Evolutionary conservation across 2,329 filamentous ascomycete genomes (phyloP), one percentile per base, ranked within the genome.

Genomic region (Colletotrichum godetiae): DNA sequence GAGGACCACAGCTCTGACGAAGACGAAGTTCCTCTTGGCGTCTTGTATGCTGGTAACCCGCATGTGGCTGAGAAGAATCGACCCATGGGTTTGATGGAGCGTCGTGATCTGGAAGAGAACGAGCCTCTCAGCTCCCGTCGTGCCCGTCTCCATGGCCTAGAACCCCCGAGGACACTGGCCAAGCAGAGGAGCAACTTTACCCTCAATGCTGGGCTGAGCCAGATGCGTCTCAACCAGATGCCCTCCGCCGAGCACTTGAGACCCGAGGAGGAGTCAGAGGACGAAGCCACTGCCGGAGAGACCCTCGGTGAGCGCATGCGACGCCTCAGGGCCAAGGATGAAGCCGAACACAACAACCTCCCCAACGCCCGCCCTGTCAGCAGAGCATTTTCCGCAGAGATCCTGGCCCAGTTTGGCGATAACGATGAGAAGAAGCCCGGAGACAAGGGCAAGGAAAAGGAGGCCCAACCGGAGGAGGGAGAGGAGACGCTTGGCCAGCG

Each of bases 51-150:
- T 0, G 87, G 86, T 53, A 90, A 90, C 75, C 86, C 89, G 8
- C 85, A 88, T n/a, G 81, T 87, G 73, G 86, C 87, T 70, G 88
- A 90, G 83, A 78, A 92, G 75, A 88, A 91, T 82, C 84, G 91
- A 12, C 93, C 94, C 0, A 81, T 95, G 5, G 94, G 94, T 5
- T 82, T 97, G 68, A 92, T 97, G 86, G 93, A 97, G 79, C 91
- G 91, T 77, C 91, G 94, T 59, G 93, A 97, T 72, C 85, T 97
- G 76, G 97, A 99, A 80, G 97, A 99, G 78, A 97, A 95, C 68
- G 97, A 98, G 80, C 95, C 97, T 0, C 86, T 98, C 24, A 95
- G 93, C 78, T 88, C 88, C 52, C 92, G 95, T 3, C 91, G 94
- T 60, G 93, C 92, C 53, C 89, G 95, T 68, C 87, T 98, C 7